Evolutionary conservation across 305 asterid species (phyloP), one percentile per base, ranked within the genome.

Genomic region (Lippia alba): DNA sequence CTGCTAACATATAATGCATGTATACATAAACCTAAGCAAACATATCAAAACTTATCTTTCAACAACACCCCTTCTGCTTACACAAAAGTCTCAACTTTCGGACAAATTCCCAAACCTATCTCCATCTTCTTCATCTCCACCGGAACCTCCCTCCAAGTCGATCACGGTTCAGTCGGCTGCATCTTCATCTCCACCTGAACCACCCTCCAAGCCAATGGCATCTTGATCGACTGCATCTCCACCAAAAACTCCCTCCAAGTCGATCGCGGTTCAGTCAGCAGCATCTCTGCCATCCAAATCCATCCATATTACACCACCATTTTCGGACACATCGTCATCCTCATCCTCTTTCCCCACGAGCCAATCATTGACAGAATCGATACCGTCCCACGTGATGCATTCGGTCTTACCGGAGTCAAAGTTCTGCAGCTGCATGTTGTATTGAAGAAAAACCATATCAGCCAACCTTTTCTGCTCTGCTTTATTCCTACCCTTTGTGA

Each of bases 381-480:
- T 46, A 69, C 78, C 1, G 67, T 9, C 66, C 72, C 82, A 14
- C 51, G 56, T 4, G 59, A 48, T 1, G 46, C 4, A 51, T 63
- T 59, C 0, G 3, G 54, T 46, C 32, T 15, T 64, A 4, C 72
- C 65, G 7, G 72, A 58, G 18, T 48, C 74, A 16, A 79, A 81
- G 64, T 77, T 81, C 60, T 68, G 78, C 6, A 91, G 84, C 16
- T 74, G 86, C 80, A 83, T 61, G 45, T 89, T 92, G 67, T 90
- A 90, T 12, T 71, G 80, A 39, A 88, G 76, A 53, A 79, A 88
- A 5, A 72, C 76, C 79, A 77, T 55, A 41, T 82, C 86, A 0
- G 46, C 33, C 50, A 79, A 40, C 69, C 78, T 66, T 64, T 81
- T 71, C 34, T 72, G 79, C 19, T 88, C 89, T 3, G 39, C 56